Percentiles rank a stretch among this genome's conserved stretches.
These are phyloP conservation scores for Climacium dendroides DNA, from an alignment of 225 moss, liverwort and hornwort species.

Conservation along the genomic window DNA sequence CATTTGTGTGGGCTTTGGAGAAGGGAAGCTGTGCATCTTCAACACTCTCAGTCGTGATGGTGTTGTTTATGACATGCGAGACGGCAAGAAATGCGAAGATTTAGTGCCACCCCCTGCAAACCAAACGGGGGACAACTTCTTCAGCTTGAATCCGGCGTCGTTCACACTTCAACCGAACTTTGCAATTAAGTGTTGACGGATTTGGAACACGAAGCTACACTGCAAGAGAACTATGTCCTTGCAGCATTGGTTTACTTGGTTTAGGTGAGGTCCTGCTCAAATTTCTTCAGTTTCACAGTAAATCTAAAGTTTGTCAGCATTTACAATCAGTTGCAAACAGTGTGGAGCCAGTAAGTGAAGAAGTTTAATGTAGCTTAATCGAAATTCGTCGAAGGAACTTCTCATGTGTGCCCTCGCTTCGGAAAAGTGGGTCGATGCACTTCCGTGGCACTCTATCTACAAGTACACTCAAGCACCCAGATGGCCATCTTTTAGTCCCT, in stretches of 20 bases:
- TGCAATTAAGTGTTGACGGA: not conserved
- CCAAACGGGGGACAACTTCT: not conserved
- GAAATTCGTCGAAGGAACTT: not conserved
- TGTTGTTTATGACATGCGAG: not conserved
- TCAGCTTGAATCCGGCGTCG: not conserved
- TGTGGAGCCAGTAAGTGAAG: not conserved
- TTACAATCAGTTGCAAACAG: not conserved
- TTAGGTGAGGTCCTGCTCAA: not conserved
- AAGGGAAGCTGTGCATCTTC: constrained; percentile 10
- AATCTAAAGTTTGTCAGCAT: not conserved
- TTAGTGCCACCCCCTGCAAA: not conserved
- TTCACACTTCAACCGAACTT: not conserved
- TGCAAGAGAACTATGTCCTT: too few relatives aligned
- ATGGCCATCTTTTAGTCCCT: not conserved
- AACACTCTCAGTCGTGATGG: constrained; percentile 7
- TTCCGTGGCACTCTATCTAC: not conserved
- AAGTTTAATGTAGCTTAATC: not conserved
- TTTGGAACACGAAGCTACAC: not conserved
- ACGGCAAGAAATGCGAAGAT: not conserved
- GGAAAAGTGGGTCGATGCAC: not conserved
- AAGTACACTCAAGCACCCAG: not conserved
- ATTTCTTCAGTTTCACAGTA: not conserved
- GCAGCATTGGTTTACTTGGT: not conserved
- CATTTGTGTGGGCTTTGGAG: not conserved
- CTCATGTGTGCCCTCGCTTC: not conserved